A percentile compares a stretch with the other conserved stretches of the same genome.
phyloP scores from a whole-genome alignment of 805 yeast species.

The Saccharomycopsis sp. region DNA sequence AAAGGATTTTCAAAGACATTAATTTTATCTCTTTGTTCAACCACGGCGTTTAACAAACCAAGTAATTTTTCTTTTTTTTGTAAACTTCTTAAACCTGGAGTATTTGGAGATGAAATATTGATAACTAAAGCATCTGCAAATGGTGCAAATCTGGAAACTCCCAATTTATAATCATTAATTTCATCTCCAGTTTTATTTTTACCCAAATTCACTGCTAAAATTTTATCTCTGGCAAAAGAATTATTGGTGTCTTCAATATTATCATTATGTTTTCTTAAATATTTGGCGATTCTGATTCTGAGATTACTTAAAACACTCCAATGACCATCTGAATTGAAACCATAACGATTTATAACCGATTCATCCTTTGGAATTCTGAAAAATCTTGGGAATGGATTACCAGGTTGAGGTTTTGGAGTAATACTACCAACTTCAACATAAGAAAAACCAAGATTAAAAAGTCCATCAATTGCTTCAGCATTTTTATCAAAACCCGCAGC shows the following conservation, averaged over 20 bases:
- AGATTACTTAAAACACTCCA: constrained; percentile 59
- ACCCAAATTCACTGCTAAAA: constrained; percentile 80
- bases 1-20: constrained; percentile 30
- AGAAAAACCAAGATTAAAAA: constrained; percentile 71
- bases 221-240: constrained; percentile 52
- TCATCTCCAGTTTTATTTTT: constrained; percentile 91
- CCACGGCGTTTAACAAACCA: constrained; percentile 53
- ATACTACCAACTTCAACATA: constrained; percentile 90
- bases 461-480: constrained; percentile 80
- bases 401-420: constrained; percentile 89
- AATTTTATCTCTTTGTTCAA: constrained; percentile 52
- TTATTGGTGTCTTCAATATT: constrained; percentile 25
- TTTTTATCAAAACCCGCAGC: constrained; percentile 96
- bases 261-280: constrained; percentile 19
- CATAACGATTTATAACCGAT: constrained; percentile 91
- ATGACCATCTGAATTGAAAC: constrained; percentile 90
- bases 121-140: constrained; percentile 84
- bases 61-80: constrained; percentile 72
- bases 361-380: constrained; percentile 77
- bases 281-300: constrained; percentile 46
- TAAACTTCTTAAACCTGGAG: constrained; percentile 86
- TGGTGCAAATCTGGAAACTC: constrained; percentile 72
- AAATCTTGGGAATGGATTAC: constrained; percentile 88
- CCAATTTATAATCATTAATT: constrained; percentile 72
- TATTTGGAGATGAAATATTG: constrained; percentile 91